These are phyloP conservation scores for Pichia norvegensis DNA, from an alignment of 1,139 yeast species.

Conservation along the genomic window DNA sequence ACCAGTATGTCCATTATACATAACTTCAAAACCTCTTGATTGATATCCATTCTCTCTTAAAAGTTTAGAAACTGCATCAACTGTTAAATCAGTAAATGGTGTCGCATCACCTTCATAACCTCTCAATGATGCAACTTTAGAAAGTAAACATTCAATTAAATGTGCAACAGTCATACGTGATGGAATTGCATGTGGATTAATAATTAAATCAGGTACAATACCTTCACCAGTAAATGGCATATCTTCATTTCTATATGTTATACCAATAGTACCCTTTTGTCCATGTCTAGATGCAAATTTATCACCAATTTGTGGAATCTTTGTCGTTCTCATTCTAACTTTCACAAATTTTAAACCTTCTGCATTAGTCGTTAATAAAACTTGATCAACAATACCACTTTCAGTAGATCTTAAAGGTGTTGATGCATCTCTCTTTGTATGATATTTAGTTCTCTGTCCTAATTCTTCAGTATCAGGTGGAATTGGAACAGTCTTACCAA, in stretches of 20 bases:
- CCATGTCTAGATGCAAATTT: constrained; percentile 99
- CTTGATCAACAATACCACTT: constrained; percentile 98
- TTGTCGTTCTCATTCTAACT: constrained; percentile 98
- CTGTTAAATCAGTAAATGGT: constrained; percentile 96
- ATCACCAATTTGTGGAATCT: constrained; percentile 98
- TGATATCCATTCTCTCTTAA: constrained; percentile 95
- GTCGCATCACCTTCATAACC: constrained; percentile 99
- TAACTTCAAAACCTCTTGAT: constrained; percentile 95
- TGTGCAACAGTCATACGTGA: constrained; percentile 99
- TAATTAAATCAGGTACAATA: constrained; percentile 91
- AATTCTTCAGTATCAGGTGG: constrained; percentile 97
- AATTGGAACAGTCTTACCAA: constrained; percentile 97
- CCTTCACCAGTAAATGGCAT: constrained; percentile 99
- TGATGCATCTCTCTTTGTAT: constrained; percentile 96
- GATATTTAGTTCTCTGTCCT: constrained; percentile 97
- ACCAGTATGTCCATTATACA: constrained; percentile 99
- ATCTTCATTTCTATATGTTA: constrained; percentile 95
- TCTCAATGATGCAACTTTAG: constrained; percentile 88
- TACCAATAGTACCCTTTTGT: constrained; percentile 99
- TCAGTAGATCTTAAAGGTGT: constrained; percentile 96
- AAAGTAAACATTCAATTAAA: constrained; percentile 92
- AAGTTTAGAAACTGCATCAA: constrained; percentile 87
- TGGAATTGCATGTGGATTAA: constrained; percentile 99
- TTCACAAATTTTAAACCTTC: constrained; percentile 96
- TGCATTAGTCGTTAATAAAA: constrained; percentile 89